Evolutionary conservation across 805 yeast species (phyloP), one percentile per base, ranked within the genome.

Genomic region (Cyberlindnera japonica): DNA sequence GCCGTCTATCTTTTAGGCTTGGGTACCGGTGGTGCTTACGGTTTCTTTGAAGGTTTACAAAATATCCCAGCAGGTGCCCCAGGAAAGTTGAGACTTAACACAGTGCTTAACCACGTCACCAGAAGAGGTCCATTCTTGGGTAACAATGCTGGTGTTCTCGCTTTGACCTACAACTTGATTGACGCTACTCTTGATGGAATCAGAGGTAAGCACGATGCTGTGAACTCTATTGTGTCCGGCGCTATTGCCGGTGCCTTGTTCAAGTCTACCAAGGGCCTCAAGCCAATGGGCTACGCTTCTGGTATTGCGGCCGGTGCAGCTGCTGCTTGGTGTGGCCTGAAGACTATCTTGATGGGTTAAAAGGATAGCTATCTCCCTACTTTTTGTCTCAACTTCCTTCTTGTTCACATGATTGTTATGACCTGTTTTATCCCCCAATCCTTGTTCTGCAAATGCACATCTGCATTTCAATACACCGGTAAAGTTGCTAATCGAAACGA

Each of bases 71-170:
- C 81, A 32, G 72, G 77, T 45, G 79, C 90, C 23, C 79, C 95
- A 11, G 79, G 85, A 40, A 86, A 83, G 62, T 74, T 93, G 62
- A 81, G 86, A 62, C 72, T 90, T 49, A 93, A 93, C 71, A 89
- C 96, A 9, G 72, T 93, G 32, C 76, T 93, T 56, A 93, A 93
- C 72, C 86, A 87, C 59, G 75, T 93, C 57, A 93, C 99, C 29
- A 84, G 88, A 59, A 81, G 96, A 63, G 99, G 99, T 45, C 99
- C 99, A 17, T 91, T 79, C 64, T 67, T 91, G 59, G 99, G 98
- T 54, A 93, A 93, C 70, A 81, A 83, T 38, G 95, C 96, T 13
- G 99, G 97, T 68, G 95, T 89, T 16, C 72, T 93, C 53, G 96
- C 97, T 18, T 67, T 93, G 55, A 75, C 84, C 49, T 93, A 93